phyloP scores from a whole-genome alignment of 2,329 filamentous ascomycete genomes.

The Drechslerella dactyloides region DNA sequence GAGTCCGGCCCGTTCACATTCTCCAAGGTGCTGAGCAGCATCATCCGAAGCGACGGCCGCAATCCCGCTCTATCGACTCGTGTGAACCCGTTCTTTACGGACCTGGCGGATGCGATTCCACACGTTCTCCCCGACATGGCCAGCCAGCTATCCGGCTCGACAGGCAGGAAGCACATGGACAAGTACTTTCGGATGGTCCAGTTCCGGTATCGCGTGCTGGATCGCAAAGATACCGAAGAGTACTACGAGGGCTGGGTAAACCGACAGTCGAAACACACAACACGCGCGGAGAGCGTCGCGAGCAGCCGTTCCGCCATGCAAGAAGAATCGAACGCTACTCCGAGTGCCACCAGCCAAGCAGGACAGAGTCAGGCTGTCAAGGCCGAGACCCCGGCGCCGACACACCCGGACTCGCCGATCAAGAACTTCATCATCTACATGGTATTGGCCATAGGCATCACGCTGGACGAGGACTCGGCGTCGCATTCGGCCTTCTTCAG shows the following conservation, averaged over 20 bases:
- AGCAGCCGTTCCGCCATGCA: slow-evolving; percentile 38
- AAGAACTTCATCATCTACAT: slow-evolving; percentile 52
- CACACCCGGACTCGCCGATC: slow-evolving; percentile 45
- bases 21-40: slow-evolving; percentile 48
- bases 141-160: slow-evolving; percentile 46
- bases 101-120: slow-evolving; percentile 49
- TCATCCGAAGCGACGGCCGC: slow-evolving; percentile 46
- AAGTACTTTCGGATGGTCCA: slow-evolving; percentile 51
- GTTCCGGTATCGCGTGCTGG: slow-evolving; percentile 45
- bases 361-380: slow-evolving; percentile 17
- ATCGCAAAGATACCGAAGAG: slow-evolving; percentile 44
- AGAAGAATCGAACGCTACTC: slow-evolving; percentile 24
- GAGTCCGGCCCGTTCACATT: slow-evolving; percentile 50
- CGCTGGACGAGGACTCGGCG: slow-evolving; percentile 46
- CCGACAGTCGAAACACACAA: slow-evolving; percentile 41
- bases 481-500: slow-evolving; percentile 46
- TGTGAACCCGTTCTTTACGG: slow-evolving; percentile 48
- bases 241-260: slow-evolving; percentile 49
- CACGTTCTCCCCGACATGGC: slow-evolving; percentile 50
- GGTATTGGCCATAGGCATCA: slow-evolving; percentile 48
- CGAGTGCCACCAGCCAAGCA: slow-evolving; percentile 29
- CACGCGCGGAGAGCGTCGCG: slow-evolving; percentile 36
- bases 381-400: slow-evolving; percentile 24
- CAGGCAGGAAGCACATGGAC: slow-evolving; percentile 48
- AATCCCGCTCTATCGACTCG: slow-evolving; percentile 43